A percentile compares a stretch with the other conserved stretches of the same genome.
These are phyloP conservation scores for Elongisporangium undulatum DNA, from an alignment of 352 stramenopile genomes.

Conservation along the genomic window DNA sequence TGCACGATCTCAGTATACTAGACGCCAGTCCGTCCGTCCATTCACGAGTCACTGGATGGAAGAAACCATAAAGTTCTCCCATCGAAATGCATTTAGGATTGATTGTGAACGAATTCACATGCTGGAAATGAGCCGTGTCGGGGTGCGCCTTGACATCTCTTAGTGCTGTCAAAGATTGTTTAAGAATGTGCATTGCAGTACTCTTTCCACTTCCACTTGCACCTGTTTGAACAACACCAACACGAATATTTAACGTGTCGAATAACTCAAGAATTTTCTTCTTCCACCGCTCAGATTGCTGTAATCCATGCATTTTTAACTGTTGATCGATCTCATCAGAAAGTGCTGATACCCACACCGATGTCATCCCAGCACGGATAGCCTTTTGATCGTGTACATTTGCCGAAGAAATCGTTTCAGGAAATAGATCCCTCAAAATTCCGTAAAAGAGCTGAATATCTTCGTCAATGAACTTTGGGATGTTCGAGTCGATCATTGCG, in stretches of 20 bases:
- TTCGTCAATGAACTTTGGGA: slow-evolving; percentile 88
- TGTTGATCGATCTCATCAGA: slow-evolving; percentile 79
- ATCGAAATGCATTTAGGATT: slow-evolving; percentile 84
- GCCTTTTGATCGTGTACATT: not conserved
- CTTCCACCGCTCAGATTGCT: slow-evolving; percentile 68
- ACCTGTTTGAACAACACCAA: slow-evolving; percentile 83
- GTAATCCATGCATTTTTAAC: slow-evolving; percentile 48
- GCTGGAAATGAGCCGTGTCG: slow-evolving; percentile 44
- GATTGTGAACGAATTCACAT: slow-evolving; percentile 48
- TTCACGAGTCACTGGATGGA: slow-evolving; percentile 76
- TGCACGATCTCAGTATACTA: slow-evolving; percentile 66
- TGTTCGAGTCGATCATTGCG: slow-evolving; percentile 91
- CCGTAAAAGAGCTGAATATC: slow-evolving; percentile 87
- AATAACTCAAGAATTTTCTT: slow-evolving; percentile 91
- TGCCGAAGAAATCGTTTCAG: slow-evolving; percentile 19
- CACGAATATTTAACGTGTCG: slow-evolving; percentile 89
- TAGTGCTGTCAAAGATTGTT: slow-evolving; percentile 40
- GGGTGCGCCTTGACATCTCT: slow-evolving; percentile 37
- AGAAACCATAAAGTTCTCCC: slow-evolving; percentile 82
- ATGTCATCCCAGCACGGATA: not conserved
- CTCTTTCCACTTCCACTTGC: slow-evolving; percentile 73
- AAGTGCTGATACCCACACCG: slow-evolving; percentile 41
- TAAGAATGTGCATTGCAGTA: slow-evolving; percentile 37
- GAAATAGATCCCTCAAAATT: slow-evolving; percentile 89
- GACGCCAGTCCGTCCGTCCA: slow-evolving; percentile 82